Evolutionary conservation across 768 basidiomycete species (phyloP).

Genomic region (Tremella yokohamensis): DNA sequence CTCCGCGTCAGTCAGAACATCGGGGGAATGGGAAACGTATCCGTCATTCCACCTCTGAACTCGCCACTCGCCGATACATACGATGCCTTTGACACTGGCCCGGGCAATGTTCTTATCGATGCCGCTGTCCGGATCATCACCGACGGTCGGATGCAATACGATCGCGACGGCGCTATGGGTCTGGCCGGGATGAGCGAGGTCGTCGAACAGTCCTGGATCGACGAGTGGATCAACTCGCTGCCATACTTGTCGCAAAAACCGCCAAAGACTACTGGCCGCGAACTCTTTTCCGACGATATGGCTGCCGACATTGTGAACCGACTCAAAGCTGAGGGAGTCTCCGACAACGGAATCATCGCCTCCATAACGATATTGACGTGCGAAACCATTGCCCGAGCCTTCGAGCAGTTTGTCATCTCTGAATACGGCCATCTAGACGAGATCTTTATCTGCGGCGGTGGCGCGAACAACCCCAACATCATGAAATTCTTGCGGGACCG

Average conservation of each 20-base stretch:
- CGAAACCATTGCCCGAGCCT: conserved; percentile 24
- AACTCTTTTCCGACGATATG: background rate
- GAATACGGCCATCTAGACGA: conserved; percentile 26
- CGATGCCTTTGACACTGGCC: conserved; percentile 37
- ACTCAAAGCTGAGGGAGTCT: conserved; percentile 13
- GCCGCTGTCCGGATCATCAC: conserved; percentile 22
- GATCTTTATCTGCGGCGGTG: conserved; percentile 43
- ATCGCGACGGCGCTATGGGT: conserved; percentile 31
- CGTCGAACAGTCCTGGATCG: conserved; percentile 29
- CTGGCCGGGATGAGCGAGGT: conserved; percentile 16
- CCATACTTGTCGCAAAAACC: conserved; percentile 29
- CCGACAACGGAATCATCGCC: conserved; percentile 30
- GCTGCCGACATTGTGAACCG: background rate
- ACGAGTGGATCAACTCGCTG: conserved; percentile 22
- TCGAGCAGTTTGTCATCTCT: background rate
- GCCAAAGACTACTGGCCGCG: conserved; percentile 23
- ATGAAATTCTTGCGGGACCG: conserved; percentile 12
- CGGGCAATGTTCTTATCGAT: conserved; percentile 40
- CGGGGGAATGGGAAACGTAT: conserved; percentile 36
- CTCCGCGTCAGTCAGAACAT: conserved; percentile 36
- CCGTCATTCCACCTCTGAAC: conserved; percentile 28
- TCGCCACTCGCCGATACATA: no score
- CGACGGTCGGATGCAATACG: conserved; percentile 27
- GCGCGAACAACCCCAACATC: conserved; percentile 36
- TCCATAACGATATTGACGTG: conserved; percentile 33